Evolutionary conservation across 495 filamentous ascomycete genomes (phyloP).

Genomic region (Barbatosphaeria neglecta): DNA sequence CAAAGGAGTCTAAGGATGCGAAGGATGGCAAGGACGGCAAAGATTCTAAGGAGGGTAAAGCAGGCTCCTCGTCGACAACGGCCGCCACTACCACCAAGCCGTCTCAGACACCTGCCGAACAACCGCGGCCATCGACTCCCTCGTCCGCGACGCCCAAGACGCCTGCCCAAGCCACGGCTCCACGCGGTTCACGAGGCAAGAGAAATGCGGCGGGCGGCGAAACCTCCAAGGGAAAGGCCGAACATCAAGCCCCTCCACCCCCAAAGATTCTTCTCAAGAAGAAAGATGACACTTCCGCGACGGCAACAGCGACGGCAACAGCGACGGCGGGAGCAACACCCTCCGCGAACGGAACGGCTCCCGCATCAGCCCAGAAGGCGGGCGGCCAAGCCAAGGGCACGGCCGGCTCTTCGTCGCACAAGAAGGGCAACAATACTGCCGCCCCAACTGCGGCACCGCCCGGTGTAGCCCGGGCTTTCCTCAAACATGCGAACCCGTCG

Average conservation of each 20-base stretch:
- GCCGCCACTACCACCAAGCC: constrained; percentile 6
- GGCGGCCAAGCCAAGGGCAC: constrained; percentile 16
- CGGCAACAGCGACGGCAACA: constrained; percentile 8
- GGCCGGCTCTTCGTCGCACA: constrained; percentile 3
- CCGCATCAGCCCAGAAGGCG: constrained; percentile 16
- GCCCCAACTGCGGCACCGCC: constrained; percentile 26
- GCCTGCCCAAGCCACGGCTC: constrained; percentile 13
- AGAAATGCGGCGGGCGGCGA: constrained; percentile 11
- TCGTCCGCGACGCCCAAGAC: constrained; percentile 8
- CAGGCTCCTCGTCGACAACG: constrained; percentile 23
- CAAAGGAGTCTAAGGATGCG: constrained; percentile 21
- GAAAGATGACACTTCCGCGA: constrained; percentile 15
- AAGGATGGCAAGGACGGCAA: too few species aligned
- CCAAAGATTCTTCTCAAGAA: constrained; percentile 32
- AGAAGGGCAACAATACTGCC: constrained; percentile 13
- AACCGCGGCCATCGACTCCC: constrained; percentile 11
- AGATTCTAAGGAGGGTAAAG: too few species aligned
- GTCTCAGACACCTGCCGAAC: constrained; percentile 18
- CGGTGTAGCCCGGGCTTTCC: constrained; percentile 68
- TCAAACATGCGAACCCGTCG: constrained; percentile 85
- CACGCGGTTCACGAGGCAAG: constrained; percentile 12
- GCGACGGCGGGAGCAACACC: constrained; percentile 2
- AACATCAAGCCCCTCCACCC: constrained; percentile 5
- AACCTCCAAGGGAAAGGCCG: constrained; percentile 8
- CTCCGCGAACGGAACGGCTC: constrained; percentile 15